Evolutionary conservation across 208 protist species (phyloP).

Genomic region (Endotrypanum monterogeii): DNA sequence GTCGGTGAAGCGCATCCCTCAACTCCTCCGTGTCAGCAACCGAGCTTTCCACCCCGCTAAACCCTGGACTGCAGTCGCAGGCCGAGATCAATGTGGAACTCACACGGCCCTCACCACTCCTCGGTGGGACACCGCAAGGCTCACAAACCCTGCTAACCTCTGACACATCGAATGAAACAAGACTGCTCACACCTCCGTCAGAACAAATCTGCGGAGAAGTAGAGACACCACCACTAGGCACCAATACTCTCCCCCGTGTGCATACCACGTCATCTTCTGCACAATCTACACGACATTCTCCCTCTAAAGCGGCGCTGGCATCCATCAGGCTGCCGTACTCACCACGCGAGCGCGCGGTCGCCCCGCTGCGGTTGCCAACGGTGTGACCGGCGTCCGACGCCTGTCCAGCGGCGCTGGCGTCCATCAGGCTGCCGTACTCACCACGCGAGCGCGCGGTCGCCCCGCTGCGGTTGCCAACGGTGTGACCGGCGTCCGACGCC

Average conservation of each 20-base stretch:
- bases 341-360: neutral
- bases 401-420: neutral
- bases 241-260: neutral
- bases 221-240: neutral
- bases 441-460: neutral
- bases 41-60: neutral
- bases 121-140: too few relatives aligned
- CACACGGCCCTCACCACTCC: too few relatives aligned
- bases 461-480: neutral
- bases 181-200: too few relatives aligned
- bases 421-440: constrained; percentile 28
- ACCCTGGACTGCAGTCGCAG: neutral
- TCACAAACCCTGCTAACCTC: too few relatives aligned
- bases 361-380: neutral
- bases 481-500: neutral
- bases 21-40: constrained; percentile 5
- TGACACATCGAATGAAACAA: too few relatives aligned
- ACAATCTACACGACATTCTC: too few relatives aligned
- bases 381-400: neutral
- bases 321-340: constrained; percentile 29
- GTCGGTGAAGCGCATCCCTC: constrained; percentile 8
- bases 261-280: too few relatives aligned
- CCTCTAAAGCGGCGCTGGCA: constrained; percentile 8
- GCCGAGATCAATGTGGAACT: too few relatives aligned
- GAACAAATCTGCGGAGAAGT: constrained; percentile 16